A percentile compares a stretch with the other conserved stretches of the same genome.
These are phyloP conservation scores for Fusarium longipes DNA, from an alignment of 2,329 filamentous ascomycete genomes.

Conservation along the genomic window DNA sequence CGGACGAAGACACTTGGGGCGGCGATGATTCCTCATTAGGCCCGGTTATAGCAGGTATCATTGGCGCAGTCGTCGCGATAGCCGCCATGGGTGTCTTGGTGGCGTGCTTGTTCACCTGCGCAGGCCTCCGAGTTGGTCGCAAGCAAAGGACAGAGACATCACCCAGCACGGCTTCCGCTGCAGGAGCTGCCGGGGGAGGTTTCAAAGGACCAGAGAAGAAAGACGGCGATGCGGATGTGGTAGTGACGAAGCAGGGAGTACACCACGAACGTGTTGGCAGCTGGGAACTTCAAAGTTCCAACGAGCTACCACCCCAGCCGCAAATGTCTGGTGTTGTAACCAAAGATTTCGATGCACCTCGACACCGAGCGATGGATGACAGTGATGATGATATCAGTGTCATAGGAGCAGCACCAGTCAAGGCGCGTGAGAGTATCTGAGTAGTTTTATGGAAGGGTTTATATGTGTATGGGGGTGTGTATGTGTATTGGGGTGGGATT, in stretches of 20 bases:
- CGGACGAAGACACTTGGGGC: background rate
- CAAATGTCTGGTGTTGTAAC: slow-evolving; percentile 42
- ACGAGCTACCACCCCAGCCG: slow-evolving; percentile 3
- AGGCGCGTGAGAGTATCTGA: slow-evolving; percentile 55
- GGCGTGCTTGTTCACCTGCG: slow-evolving; percentile 49
- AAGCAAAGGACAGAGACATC: slow-evolving; percentile 10
- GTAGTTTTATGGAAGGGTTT: background rate
- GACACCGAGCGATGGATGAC: slow-evolving; percentile 40
- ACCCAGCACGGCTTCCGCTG: slow-evolving; percentile 7
- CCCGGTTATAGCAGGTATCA: slow-evolving; percentile 57
- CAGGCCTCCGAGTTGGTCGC: slow-evolving; percentile 50
- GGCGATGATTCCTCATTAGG: slow-evolving; percentile 39
- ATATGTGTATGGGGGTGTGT: too few relatives aligned
- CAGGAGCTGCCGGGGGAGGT: slow-evolving; percentile 51
- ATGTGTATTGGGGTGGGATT: background rate
- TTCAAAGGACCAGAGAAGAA: slow-evolving; percentile 61
- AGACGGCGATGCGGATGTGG: slow-evolving; percentile 57
- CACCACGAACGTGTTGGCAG: slow-evolving; percentile 61
- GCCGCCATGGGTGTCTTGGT: slow-evolving; percentile 51
- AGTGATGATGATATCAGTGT: slow-evolving; percentile 52
- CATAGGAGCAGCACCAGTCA: slow-evolving; percentile 52
- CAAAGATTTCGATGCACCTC: slow-evolving; percentile 37
- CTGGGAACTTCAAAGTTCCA: slow-evolving; percentile 58
- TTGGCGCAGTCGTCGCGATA: slow-evolving; percentile 59
- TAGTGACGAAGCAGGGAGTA: slow-evolving; percentile 53